A percentile compares a stretch with the other conserved stretches of the same genome.
phyloP scores from a whole-genome alignment of 257 asterid genomes.

The Eustoma russellianum region DNA sequence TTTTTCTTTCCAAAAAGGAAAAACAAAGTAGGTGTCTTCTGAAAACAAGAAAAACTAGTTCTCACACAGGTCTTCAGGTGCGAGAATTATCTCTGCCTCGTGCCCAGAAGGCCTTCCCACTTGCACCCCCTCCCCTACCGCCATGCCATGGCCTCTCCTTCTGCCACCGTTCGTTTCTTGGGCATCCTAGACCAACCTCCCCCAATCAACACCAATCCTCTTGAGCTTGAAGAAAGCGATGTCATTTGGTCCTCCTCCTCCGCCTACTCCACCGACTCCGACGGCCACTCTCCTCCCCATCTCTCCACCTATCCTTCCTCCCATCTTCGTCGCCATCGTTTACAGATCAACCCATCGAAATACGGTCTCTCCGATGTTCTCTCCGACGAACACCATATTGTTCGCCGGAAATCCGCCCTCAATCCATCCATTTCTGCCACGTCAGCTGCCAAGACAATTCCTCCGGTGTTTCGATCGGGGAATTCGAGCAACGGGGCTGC shows the following conservation, averaged over 20 bases:
- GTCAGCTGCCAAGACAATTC: conserved; percentile 22
- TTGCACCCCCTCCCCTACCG: no score
- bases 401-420: conserved; percentile 44
- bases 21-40: no score
- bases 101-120: background rate
- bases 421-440: conserved; percentile 29
- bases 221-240: conserved; percentile 79
- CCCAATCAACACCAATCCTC: conserved; percentile 14
- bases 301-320: conserved; percentile 23
- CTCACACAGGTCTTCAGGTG: background rate
- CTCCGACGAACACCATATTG: conserved; percentile 28
- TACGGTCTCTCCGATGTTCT: conserved; percentile 70
- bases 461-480: conserved; percentile 29
- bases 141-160: conserved; percentile 37
- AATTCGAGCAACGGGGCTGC: conserved; percentile 12
- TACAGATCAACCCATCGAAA: conserved; percentile 17
- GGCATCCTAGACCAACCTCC: conserved; percentile 32
- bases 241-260: conserved; percentile 63
- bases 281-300: conserved; percentile 18
- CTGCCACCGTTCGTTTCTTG: conserved; percentile 44
- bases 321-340: conserved; percentile 14
- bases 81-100: no score
- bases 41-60: background rate
- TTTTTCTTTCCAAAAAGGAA: no score
- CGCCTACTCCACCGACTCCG: conserved; percentile 22